Conservation (phyloP, 331 rosid genomes). For the Prunus yedoensis region DNA sequence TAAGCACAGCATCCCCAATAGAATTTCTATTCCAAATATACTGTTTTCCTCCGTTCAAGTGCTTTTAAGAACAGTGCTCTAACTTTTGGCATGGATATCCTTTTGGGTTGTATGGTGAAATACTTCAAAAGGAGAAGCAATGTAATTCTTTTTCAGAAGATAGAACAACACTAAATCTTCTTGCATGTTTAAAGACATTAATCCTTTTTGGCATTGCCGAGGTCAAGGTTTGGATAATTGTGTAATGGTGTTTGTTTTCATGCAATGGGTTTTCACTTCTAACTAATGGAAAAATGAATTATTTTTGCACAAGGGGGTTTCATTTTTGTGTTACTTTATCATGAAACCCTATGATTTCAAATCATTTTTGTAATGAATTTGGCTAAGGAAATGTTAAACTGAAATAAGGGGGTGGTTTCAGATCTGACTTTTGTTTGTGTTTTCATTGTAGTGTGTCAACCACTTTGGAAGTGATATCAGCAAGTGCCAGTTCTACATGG, state of each 20-base stretch:
- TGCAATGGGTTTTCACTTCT: background rate
- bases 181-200: no score
- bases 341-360: background rate
- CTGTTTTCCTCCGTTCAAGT: background rate
- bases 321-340: background rate
- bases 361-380: background rate
- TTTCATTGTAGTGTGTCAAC: slow-evolving; percentile 67
- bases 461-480: slow-evolving; percentile 64
- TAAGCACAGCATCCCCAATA: background rate
- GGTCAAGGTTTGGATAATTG: background rate
- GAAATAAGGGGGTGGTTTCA: background rate
- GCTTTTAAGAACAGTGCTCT: background rate
- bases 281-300: background rate
- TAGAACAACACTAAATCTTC: no score
- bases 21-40: background rate
- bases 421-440: background rate
- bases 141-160: no score
- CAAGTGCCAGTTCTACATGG: slow-evolving; percentile 92
- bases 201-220: no score
- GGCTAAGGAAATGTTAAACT: background rate
- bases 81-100: background rate
- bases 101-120: background rate
- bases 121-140: no score
- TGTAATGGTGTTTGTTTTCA: background rate
- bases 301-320: background rate